phyloP scores from a whole-genome alignment of 345 rosid species.

The Eucalyptus decipiens region DNA sequence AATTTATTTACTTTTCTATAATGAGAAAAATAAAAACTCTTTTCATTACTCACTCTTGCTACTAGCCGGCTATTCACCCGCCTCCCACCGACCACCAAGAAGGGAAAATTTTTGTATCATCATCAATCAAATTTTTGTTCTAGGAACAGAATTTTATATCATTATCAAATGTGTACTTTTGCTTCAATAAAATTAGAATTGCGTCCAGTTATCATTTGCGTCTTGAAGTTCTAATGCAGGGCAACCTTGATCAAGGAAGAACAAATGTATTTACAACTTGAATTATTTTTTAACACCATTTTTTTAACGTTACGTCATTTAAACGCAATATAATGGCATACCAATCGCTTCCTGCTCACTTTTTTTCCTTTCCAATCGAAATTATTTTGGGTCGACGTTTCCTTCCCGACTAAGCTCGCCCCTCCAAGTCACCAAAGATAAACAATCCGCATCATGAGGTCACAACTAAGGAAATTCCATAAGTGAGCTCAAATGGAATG shows the following conservation, averaged over 20 bases:
- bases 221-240: not conserved
- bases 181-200: no score
- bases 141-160: no score
- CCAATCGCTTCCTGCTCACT: not conserved
- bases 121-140: no score
- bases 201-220: accelerated
- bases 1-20: no score
- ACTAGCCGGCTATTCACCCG: no score
- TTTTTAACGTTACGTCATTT: not conserved
- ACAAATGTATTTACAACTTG: not conserved
- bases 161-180: no score
- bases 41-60: no score
- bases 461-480: not conserved
- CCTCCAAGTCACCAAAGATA: not conserved
- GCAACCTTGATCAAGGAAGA: not conserved
- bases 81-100: no score
- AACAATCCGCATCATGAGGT: not conserved
- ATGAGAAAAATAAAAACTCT: no score
- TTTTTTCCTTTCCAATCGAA: not conserved
- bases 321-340: not conserved
- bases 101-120: no score
- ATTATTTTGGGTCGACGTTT: not conserved
- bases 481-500: not conserved
- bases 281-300: not conserved
- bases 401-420: not conserved